A percentile compares a stretch with the other conserved stretches of the same genome.
Conservation (phyloP, 2,329 filamentous ascomycete species). For the Madurella mycetomatis region DNA sequence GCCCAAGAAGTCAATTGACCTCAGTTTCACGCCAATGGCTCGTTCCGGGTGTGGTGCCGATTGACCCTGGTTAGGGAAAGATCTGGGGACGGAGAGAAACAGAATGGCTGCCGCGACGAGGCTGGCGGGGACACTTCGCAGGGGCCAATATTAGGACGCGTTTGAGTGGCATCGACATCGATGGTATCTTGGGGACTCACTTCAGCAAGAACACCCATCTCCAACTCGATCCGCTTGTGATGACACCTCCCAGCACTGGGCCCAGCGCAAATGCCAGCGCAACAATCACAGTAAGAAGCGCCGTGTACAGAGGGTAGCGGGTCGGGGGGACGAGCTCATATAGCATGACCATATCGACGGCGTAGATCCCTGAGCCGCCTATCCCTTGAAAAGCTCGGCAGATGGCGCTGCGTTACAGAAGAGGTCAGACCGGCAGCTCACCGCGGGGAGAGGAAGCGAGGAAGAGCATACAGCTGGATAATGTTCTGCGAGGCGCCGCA, state of each 20-base stretch:
- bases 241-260: slow-evolving; percentile 41
- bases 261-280: slow-evolving; percentile 39
- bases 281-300: slow-evolving; percentile 36
- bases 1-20: background rate
- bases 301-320: slow-evolving; percentile 32
- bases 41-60: background rate
- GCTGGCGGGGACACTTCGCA: background rate
- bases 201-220: slow-evolving; percentile 47
- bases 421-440: too few species aligned
- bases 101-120: background rate
- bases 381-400: slow-evolving; percentile 41
- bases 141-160: background rate
- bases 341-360: slow-evolving; percentile 36
- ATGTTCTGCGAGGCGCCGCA: slow-evolving; percentile 35
- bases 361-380: slow-evolving; percentile 45
- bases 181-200: too few species aligned
- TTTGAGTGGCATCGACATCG: background rate
- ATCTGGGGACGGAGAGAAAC: background rate
- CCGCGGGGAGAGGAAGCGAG: too few species aligned
- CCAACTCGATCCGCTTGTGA: slow-evolving; percentile 38
- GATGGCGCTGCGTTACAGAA: slow-evolving; percentile 9
- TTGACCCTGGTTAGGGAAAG: background rate
- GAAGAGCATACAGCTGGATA: slow-evolving; percentile 27
- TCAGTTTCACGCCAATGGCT: background rate
- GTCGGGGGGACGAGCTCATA: slow-evolving; percentile 34